Evolutionary conservation across 1,284 basidiomycete genomes (phyloP).

Genomic region (Vanrija humicola): DNA sequence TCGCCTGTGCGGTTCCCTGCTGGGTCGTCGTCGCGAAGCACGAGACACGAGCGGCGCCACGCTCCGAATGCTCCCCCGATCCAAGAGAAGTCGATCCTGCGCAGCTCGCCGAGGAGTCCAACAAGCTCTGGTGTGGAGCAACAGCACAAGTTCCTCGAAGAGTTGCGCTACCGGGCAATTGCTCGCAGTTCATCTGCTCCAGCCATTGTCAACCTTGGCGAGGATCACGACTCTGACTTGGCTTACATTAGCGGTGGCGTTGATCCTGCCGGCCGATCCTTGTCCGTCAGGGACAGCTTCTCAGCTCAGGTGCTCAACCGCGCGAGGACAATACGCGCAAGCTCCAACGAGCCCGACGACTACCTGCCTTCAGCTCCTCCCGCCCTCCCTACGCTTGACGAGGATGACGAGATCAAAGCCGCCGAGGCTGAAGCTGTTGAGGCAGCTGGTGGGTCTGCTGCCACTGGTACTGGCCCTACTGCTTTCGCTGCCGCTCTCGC

Average conservation of each 20-base stretch:
- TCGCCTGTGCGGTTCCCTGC: slow-evolving; percentile 21
- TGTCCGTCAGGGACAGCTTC: slow-evolving; percentile 9
- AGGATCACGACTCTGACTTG: slow-evolving; percentile 46
- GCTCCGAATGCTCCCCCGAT: slow-evolving; percentile 35
- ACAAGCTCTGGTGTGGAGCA: slow-evolving; percentile 13
- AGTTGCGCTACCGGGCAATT: slow-evolving; percentile 40
- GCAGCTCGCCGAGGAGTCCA: slow-evolving; percentile 14
- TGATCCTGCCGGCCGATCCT: background rate
- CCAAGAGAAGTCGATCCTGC: slow-evolving; percentile 40
- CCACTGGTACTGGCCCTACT: no score
- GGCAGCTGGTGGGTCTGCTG: background rate
- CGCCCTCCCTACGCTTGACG: slow-evolving; percentile 48
- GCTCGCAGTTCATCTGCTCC: slow-evolving; percentile 36
- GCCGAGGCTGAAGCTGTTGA: slow-evolving; percentile 10
- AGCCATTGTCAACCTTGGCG: slow-evolving; percentile 15
- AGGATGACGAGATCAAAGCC: slow-evolving; percentile 35
- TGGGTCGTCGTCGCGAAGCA: slow-evolving; percentile 17
- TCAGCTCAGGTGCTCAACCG: slow-evolving; percentile 17
- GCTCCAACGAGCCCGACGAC: slow-evolving; percentile 14
- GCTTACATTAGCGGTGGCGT: background rate
- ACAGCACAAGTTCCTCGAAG: slow-evolving; percentile 35
- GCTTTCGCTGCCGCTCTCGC: no score
- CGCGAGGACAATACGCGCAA: slow-evolving; percentile 10
- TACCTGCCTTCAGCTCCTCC: slow-evolving; percentile 10
- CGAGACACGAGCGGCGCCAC: slow-evolving; percentile 20